Conservation (phyloP, 768 basidiomycete species). For the Lactifluus pinguis region DNA sequence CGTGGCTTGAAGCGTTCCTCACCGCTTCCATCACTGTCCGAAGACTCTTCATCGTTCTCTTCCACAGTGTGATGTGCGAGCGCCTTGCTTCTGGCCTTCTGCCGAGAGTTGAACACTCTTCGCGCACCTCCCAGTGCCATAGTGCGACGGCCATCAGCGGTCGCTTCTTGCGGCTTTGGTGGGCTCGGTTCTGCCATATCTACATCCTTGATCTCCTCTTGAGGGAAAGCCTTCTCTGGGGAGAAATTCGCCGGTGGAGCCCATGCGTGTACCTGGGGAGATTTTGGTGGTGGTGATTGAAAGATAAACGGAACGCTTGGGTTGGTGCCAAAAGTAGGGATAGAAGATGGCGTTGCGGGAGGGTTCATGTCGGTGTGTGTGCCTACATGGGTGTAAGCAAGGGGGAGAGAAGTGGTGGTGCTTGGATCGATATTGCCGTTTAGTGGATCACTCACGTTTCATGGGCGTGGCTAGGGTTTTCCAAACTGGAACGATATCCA, state of each 20-base stretch:
- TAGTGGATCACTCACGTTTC: conserved; percentile 47
- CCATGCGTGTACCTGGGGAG: conserved; percentile 48
- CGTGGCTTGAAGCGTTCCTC: conserved; percentile 19
- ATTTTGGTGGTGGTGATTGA: conserved; percentile 40
- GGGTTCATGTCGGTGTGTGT: conserved; percentile 36
- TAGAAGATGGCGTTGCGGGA: conserved; percentile 27
- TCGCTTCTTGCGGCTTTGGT: conserved; percentile 34
- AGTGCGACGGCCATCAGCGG: conserved; percentile 33
- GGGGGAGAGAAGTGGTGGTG: conserved; percentile 26
- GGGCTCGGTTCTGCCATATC: conserved; percentile 73
- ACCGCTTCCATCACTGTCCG: conserved; percentile 38
- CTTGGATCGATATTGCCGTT: conserved; percentile 23
- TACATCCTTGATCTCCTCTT: conserved; percentile 52
- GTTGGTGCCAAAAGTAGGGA: conserved; percentile 54
- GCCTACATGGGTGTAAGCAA: conserved; percentile 29
- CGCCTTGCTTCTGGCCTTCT: conserved; percentile 33
- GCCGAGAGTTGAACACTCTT: conserved; percentile 55
- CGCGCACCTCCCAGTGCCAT: conserved; percentile 58
- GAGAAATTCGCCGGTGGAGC: conserved; percentile 53
- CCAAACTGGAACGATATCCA: conserved; percentile 50
- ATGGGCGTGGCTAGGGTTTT: conserved; percentile 47
- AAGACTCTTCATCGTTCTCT: conserved; percentile 30
- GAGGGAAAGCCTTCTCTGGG: conserved; percentile 50
- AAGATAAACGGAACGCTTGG: conserved; percentile 69
- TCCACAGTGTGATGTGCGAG: conserved; percentile 16